Evolutionary conservation across 257 asterid species (phyloP).

Genomic region (Voacanga thouarsii): DNA sequence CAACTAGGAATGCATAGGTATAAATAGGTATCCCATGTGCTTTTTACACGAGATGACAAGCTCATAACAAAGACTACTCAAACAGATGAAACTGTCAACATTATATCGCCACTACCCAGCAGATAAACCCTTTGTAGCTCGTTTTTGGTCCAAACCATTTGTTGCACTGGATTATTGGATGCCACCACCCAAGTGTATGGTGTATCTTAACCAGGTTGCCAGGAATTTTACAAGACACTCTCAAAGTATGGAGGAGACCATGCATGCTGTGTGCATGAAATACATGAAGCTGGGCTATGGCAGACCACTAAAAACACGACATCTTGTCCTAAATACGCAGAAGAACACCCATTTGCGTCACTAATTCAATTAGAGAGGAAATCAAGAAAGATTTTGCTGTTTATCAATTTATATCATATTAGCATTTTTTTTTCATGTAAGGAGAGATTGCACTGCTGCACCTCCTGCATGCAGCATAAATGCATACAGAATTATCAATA

Average conservation of each 20-base stretch:
- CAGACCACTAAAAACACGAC: neutral
- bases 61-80: neutral
- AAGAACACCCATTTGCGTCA: neutral
- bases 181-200: neutral
- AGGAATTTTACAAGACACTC: neutral
- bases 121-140: neutral
- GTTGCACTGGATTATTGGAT: neutral
- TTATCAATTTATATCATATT: neutral
- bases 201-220: neutral
- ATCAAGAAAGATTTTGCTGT: neutral
- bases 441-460: no score
- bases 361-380: neutral
- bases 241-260: neutral
- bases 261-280: neutral
- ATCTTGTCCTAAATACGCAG: neutral
- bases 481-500: no score
- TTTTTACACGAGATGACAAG: neutral
- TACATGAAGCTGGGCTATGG: neutral
- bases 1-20: neutral
- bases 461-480: no score
- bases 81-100: neutral
- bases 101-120: neutral
- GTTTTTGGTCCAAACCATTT: neutral
- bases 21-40: neutral
- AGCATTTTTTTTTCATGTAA: no score